Base-by-base conservation (phyloP, 257 asterid species). In the Oldenlandia corymbosa region DNA sequence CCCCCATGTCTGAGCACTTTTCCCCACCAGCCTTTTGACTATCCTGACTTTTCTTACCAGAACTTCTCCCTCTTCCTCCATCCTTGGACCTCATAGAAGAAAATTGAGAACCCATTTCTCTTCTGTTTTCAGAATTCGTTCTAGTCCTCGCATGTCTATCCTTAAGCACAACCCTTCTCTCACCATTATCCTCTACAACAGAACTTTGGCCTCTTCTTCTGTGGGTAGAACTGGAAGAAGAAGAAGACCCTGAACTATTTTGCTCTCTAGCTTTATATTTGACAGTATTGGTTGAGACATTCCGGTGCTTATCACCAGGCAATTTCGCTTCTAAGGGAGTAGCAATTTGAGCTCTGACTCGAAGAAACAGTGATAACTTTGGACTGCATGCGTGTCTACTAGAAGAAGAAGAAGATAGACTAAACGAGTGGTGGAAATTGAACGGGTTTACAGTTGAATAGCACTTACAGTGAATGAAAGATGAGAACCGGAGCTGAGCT, bases 401-500 rank as follows among this genome's bases (percentile, higher is more conserved):
- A 11, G 77, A 74, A n/a, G 72, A 54, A 18, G 68, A 2, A 11
- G 77, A 74, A n/a, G 72, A 54, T 26, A 46, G 37, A 36, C 52
- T 39, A 36, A 53, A 54, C 5, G 78, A 49, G 31, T 46, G 32
- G 60, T 60, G 78, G 76, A 76, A 76, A 12, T 71, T 79, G 73
- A 73, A 81, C 47, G 79, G 34, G 76, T 65, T 67, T 58, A 71
- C 76, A 68, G 79, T 37, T 2, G 81, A 69, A 5, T 79, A 69
- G 59, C 60, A 65, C 71, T 81, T 81, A 50, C 76, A 73, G 85
- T 57, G 81, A 60, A 76, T 70, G 64, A 71, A 73, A 46, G 83
- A 72, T 59, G 75, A 79, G 78, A 79, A 80, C 14, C 80, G 91
- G 66, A 76, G 77, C 41, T 75, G 87, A 71, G 79, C 61, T 62